Percentiles rank a stretch among this genome's conserved stretches.
Conservation (phyloP, 306 rosid species). For the Begonia loranthoides region DNA sequence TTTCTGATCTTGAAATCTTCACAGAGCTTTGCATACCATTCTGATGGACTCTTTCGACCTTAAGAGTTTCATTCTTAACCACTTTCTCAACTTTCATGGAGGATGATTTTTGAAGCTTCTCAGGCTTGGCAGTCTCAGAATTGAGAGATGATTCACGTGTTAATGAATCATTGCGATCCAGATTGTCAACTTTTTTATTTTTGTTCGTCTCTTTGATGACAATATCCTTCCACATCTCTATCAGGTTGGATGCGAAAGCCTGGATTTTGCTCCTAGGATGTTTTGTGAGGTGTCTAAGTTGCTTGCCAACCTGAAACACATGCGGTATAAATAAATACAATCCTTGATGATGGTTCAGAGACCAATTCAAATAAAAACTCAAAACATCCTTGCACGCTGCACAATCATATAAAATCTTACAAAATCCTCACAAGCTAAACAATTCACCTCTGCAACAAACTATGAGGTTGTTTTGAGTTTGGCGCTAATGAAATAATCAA, state of each 20-base stretch:
- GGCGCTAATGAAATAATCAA: too few relatives aligned
- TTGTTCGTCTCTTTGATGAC: slow-evolving; percentile 69
- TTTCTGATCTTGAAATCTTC: slow-evolving; percentile 12
- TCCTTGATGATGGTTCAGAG: too few relatives aligned
- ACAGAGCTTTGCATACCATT: slow-evolving; percentile 36
- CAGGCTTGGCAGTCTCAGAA: slow-evolving; percentile 46
- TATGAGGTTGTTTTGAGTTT: too few relatives aligned
- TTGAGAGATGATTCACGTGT: slow-evolving; percentile 32
- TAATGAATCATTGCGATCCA: slow-evolving; percentile 20
- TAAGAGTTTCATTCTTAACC: slow-evolving; percentile 29
- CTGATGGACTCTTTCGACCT: slow-evolving; percentile 40
- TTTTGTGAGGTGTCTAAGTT: slow-evolving; percentile 61
- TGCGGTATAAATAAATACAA: not conserved
- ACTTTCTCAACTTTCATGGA: slow-evolving; percentile 48
- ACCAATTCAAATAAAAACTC: too few relatives aligned
- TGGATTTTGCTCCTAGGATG: slow-evolving; percentile 75
- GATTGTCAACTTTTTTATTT: slow-evolving; percentile 38
- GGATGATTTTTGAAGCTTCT: slow-evolving; percentile 47
- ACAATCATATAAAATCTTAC: too few relatives aligned
- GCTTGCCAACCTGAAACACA: slow-evolving; percentile 72
- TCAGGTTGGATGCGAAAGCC: slow-evolving; percentile 46
- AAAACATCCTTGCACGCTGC: too few relatives aligned
- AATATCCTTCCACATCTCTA: slow-evolving; percentile 78
- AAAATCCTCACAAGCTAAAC: too few relatives aligned
- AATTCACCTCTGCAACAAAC: too few relatives aligned